A percentile compares a stretch with the other conserved stretches of the same genome.
Evolutionary conservation across 768 basidiomycete species (phyloP).

Genomic region (Tulasnella sp.): DNA sequence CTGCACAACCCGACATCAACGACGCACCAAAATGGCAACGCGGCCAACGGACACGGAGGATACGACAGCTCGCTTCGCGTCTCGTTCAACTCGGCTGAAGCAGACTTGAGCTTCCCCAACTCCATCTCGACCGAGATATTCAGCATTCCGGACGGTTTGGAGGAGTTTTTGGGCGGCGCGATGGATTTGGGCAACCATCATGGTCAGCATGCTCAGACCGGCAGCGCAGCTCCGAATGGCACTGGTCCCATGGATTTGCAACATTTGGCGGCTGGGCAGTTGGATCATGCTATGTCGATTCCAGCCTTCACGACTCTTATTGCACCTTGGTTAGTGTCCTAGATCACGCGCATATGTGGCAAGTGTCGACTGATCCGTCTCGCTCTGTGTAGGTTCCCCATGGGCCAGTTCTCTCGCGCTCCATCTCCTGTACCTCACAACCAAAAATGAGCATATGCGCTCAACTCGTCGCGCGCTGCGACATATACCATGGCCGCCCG

Average conservation of each 20-base stretch:
- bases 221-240: background rate
- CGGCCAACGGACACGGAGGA: background rate
- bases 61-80: conserved; percentile 12
- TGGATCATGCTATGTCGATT: background rate
- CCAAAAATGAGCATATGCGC: background rate
- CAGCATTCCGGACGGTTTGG: conserved; percentile 16
- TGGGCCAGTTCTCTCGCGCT: conserved; percentile 12
- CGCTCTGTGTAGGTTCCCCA: conserved; percentile 12
- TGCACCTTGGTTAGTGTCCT: conserved; percentile 2
- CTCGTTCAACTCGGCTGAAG: conserved; percentile 17
- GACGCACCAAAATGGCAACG: background rate
- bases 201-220: background rate
- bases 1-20: background rate
- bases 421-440: conserved; percentile 1
- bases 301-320: conserved; percentile 10
- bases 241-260: background rate
- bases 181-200: background rate
- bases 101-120: conserved; percentile 17
- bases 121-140: conserved; percentile 12
- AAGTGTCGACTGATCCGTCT: background rate
- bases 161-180: conserved; percentile 15
- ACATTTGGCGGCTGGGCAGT: background rate
- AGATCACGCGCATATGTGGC: background rate
- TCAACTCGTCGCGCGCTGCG: background rate
- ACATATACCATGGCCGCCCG: background rate